phyloP scores from a whole-genome alignment of 2,329 filamentous ascomycete species.

The Alternaria atra region DNA sequence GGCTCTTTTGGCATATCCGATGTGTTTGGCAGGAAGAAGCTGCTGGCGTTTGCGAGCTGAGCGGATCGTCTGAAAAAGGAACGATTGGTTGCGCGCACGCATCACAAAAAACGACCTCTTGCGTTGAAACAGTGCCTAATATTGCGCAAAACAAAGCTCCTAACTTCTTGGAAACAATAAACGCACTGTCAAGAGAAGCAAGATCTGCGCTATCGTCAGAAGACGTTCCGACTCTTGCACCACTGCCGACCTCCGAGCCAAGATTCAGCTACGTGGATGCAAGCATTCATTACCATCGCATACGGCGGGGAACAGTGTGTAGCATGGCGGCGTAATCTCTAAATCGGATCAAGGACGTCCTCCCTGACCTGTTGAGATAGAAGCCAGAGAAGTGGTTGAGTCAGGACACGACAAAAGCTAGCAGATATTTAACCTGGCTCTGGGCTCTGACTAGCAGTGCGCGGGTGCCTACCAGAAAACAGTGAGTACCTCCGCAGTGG shows the following conservation, averaged over 20 bases:
- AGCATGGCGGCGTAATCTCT: slow-evolving; percentile 52
- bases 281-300: slow-evolving; percentile 48
- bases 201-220: slow-evolving; percentile 22
- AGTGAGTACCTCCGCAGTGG: slow-evolving; percentile 16
- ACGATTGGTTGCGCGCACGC: no score
- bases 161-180: slow-evolving; percentile 28
- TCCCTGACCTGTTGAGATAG: slow-evolving; percentile 39
- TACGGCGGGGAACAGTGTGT: slow-evolving; percentile 51
- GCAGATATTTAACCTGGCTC: slow-evolving; percentile 47
- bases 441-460: slow-evolving; percentile 54
- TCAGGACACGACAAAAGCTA: slow-evolving; percentile 4
- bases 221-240: slow-evolving; percentile 62
- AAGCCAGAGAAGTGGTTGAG: slow-evolving; percentile 47
- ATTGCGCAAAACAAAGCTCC: slow-evolving; percentile 17
- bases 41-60: slow-evolving; percentile 60
- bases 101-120: no score
- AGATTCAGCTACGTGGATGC: slow-evolving; percentile 51
- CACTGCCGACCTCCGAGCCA: slow-evolving; percentile 62
- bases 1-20: slow-evolving; percentile 65
- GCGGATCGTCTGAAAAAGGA: no score
- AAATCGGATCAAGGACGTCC: slow-evolving; percentile 47
- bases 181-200: slow-evolving; percentile 56
- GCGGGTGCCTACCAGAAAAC: slow-evolving; percentile 53
- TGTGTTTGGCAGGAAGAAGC: slow-evolving; percentile 60
- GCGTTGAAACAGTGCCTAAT: no score